These are phyloP conservation scores for Hypholoma sublateritium DNA, from an alignment of 768 basidiomycete genomes.

Conservation along the genomic window DNA sequence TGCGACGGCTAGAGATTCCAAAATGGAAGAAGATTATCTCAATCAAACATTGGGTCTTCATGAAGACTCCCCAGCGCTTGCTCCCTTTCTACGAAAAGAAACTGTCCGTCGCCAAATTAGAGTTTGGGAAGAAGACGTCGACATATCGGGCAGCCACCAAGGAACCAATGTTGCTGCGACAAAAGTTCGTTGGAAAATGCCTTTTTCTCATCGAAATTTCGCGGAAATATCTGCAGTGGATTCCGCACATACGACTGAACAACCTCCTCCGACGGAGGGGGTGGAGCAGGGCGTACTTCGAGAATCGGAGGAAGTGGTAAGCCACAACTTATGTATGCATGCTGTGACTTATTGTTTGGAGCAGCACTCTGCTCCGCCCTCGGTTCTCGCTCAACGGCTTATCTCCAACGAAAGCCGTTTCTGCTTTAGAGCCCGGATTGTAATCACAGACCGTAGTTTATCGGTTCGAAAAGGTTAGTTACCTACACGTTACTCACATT, in stretches of 20 bases:
- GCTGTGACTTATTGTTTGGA: neutral
- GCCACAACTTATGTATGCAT: neutral
- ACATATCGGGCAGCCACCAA: conserved; percentile 30
- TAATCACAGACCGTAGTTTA: conserved; percentile 47
- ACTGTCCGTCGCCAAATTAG: conserved; percentile 41
- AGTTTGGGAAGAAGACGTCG: conserved; percentile 35
- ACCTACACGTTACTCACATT: neutral
- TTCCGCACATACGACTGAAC: neutral
- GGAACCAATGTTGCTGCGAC: neutral
- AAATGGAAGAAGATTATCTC: conserved; percentile 24
- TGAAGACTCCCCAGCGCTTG: conserved; percentile 48
- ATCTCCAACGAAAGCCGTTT: conserved; percentile 40
- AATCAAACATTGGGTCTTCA: conserved; percentile 47
- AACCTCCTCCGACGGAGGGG: neutral
- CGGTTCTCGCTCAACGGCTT: neutral
- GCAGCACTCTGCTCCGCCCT: neutral
- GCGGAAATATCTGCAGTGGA: neutral
- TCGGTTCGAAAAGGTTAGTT: conserved; percentile 43
- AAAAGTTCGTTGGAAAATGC: conserved; percentile 34
- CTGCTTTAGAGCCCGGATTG: conserved; percentile 46
- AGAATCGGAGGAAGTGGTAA: neutral
- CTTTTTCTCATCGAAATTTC: conserved; percentile 32
- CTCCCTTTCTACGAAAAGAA: conserved; percentile 46
- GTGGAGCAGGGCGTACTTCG: neutral
- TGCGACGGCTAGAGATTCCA: conserved; percentile 2